These are phyloP conservation scores for Suhomyces faveliae DNA, from an alignment of 805 yeast genomes.

Conservation along the genomic window DNA sequence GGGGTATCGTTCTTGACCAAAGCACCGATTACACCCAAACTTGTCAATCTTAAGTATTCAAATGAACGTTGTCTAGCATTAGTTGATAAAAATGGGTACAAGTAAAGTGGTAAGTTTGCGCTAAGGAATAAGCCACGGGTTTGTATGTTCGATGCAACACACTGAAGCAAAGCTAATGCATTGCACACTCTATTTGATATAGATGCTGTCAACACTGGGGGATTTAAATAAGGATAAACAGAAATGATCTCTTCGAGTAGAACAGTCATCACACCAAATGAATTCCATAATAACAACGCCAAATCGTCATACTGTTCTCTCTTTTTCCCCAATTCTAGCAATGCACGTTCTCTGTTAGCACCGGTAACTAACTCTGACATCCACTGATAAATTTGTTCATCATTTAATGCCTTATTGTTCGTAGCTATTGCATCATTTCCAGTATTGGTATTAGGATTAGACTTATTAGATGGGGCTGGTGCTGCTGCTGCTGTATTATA, in stretches of 20 bases:
- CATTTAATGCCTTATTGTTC: constrained; percentile 40
- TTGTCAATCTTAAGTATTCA: constrained; percentile 88
- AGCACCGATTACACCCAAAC: constrained; percentile 96
- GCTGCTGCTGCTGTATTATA: constrained; percentile 4
- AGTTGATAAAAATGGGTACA: constrained; percentile 92
- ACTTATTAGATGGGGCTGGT: neutral
- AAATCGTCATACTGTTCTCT: constrained; percentile 93
- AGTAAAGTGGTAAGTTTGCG: constrained; percentile 88
- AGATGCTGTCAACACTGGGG: constrained; percentile 81
- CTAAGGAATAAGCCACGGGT: constrained; percentile 80
- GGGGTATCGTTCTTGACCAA: constrained; percentile 93
- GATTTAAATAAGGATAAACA: constrained; percentile 86
- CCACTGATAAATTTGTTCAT: constrained; percentile 86
- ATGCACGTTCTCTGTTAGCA: constrained; percentile 87
- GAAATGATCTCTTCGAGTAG: constrained; percentile 84
- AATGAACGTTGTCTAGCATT: constrained; percentile 89
- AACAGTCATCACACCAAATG: constrained; percentile 95
- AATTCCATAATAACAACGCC: constrained; percentile 91
- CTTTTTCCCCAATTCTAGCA: constrained; percentile 87
- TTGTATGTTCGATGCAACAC: constrained; percentile 94
- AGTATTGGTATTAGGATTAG: neutral
- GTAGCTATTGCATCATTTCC: constrained; percentile 2
- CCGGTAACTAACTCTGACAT: constrained; percentile 87
- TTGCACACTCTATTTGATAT: constrained; percentile 92
- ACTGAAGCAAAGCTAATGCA: constrained; percentile 89